Evolutionary conservation across 805 yeast species (phyloP).

Genomic region (Cyberlindnera maritima): DNA sequence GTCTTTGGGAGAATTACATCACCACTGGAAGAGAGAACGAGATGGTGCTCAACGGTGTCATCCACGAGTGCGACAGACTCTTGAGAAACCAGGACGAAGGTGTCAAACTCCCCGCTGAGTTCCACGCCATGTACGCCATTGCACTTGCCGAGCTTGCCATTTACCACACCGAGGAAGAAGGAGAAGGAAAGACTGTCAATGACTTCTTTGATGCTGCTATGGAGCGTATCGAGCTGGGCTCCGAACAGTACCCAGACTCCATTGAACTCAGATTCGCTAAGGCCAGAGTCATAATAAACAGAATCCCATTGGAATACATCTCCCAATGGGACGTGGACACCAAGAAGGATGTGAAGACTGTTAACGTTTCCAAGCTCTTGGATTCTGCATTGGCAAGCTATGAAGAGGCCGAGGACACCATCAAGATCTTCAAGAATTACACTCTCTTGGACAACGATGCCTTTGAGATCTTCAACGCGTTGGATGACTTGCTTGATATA

Average conservation of each 20-base stretch:
- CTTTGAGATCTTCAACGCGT: slow-evolving; percentile 51
- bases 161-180: slow-evolving; percentile 47
- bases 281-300: slow-evolving; percentile 51
- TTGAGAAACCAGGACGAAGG: slow-evolving; percentile 42
- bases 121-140: slow-evolving; percentile 72
- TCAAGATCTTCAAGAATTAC: slow-evolving; percentile 25
- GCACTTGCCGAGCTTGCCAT: slow-evolving; percentile 64
- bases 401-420: slow-evolving; percentile 38
- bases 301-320: slow-evolving; percentile 57
- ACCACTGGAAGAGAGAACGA: slow-evolving; percentile 58
- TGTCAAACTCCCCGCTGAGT: slow-evolving; percentile 42
- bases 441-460: slow-evolving; percentile 38
- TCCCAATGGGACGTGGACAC: slow-evolving; percentile 47
- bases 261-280: slow-evolving; percentile 49
- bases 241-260: slow-evolving; percentile 45
- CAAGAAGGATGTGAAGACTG: slow-evolving; percentile 28
- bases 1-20: slow-evolving; percentile 65
- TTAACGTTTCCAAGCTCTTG: slow-evolving; percentile 36
- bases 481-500: slow-evolving; percentile 69
- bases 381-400: slow-evolving; percentile 47
- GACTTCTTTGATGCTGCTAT: slow-evolving; percentile 69
- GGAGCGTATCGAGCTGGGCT: slow-evolving; percentile 65
- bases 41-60: slow-evolving; percentile 70
- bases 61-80: slow-evolving; percentile 89
- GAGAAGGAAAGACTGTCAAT: slow-evolving; percentile 36